A percentile compares a stretch with the other conserved stretches of the same genome.
phyloP scores from a whole-genome alignment of 2,329 filamentous ascomycete species.

The Cucurbitaria berberidis region DNA sequence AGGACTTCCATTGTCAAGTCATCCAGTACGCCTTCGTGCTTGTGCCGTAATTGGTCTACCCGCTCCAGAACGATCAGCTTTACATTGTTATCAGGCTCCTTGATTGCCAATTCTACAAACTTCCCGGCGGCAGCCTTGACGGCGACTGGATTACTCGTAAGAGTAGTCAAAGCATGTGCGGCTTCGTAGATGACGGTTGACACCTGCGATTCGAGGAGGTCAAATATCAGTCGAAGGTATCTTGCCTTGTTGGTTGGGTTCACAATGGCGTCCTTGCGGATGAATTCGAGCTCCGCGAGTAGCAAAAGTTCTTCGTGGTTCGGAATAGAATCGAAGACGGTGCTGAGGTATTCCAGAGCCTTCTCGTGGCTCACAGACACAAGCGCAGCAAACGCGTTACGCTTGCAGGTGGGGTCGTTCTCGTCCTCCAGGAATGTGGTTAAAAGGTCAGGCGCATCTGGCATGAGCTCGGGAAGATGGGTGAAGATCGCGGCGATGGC shows the following conservation, averaged over 20 bases:
- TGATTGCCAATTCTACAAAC: slow-evolving; percentile 96
- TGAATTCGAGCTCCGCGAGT: slow-evolving; percentile 94
- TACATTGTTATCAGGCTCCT: slow-evolving; percentile 98
- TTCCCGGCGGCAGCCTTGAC: slow-evolving; percentile 96
- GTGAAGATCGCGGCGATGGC: slow-evolving; percentile 91
- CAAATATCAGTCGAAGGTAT: slow-evolving; percentile 94
- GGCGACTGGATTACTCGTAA: slow-evolving; percentile 95
- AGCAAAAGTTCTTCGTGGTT: slow-evolving; percentile 95
- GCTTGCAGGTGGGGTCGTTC: slow-evolving; percentile 93
- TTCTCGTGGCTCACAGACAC: slow-evolving; percentile 92
- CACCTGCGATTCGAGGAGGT: slow-evolving; percentile 88
- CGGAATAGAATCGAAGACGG: slow-evolving; percentile 89
- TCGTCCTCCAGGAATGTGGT: slow-evolving; percentile 88
- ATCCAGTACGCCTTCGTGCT: slow-evolving; percentile 89
- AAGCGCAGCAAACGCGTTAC: slow-evolving; percentile 94
- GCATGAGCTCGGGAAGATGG: slow-evolving; percentile 89
- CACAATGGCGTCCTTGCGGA: slow-evolving; percentile 93
- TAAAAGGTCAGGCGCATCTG: slow-evolving; percentile 92
- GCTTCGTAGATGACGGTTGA: slow-evolving; percentile 98
- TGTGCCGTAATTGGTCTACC: slow-evolving; percentile 83
- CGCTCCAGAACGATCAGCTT: slow-evolving; percentile 97
- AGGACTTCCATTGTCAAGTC: slow-evolving; percentile 97
- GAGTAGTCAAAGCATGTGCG: slow-evolving; percentile 88
- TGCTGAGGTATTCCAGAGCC: slow-evolving; percentile 84
- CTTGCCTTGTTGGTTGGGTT: slow-evolving; percentile 95